Base-by-base conservation (phyloP, 495 filamentous ascomycete genomes). In the Penicillium robsamsonii region DNA sequence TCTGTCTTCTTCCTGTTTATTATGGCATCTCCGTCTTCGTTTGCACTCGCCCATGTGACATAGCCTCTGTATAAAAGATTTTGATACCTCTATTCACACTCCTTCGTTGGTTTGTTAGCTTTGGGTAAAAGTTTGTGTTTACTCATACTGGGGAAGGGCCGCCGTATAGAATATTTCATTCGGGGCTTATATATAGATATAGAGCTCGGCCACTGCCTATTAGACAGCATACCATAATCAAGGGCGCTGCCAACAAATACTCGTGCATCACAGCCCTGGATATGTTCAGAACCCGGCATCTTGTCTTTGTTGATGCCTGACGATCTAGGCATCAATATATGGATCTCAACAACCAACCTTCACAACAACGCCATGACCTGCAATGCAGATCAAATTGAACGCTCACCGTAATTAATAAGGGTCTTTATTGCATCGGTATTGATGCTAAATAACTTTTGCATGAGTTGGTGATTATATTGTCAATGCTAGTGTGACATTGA, bases 1-100 rank as follows among this genome's bases (percentile, higher is more conserved):
- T 70, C 27, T 37, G 41, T 54, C 41, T 50, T 52, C 37, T 54
- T 49, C 44, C 47, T 64, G 45, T 41, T 61, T 35, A 50, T 57
- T 64, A 44, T 58, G 55, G 61, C 61, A 67, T 68, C 30, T 58
- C 50, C 50, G 62, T 60, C 57, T 59, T 64, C 45, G 40, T 43
- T 49, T 64, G 57, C 49, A 50, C 55, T 46, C 53, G 55, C 54
- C 43, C 61, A 57, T 67, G 67, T 68, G 62, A 68, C 58, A 70
- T 68, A 67, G 65, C 62, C 60, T 61, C 42, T 69, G 65, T 68
- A 70, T 64, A 63, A 66, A 68, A 63, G 53, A 56, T 61, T 56
- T 46, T 42, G 46, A 62, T 62, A 58, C 56, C 59, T 61, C 27
- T 37, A 51, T 51, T 44, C n/a, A 8, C 27, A 33, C 6, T 20